Conservation (phyloP, 495 filamentous ascomycete genomes). For the Talaromyces nanjingensis region DNA sequence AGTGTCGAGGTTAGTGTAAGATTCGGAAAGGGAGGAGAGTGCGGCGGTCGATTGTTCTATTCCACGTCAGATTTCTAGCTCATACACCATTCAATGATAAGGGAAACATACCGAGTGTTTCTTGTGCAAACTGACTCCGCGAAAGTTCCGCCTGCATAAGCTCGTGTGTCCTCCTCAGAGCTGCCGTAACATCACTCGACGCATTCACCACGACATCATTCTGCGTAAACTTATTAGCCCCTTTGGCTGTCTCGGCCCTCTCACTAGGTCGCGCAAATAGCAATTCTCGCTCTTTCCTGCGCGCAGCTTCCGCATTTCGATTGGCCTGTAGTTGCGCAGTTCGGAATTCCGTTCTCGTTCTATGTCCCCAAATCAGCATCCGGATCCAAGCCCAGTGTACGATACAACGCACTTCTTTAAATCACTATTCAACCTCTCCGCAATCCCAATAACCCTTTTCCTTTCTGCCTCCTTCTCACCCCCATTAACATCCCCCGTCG, state of each 20-base stretch:
- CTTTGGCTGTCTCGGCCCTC: constrained; percentile 24
- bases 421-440: constrained; percentile 57
- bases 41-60: constrained; percentile 68
- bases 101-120: constrained; percentile 58
- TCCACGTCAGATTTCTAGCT: constrained; percentile 10
- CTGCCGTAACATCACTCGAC: constrained; percentile 74
- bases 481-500: constrained; percentile 23
- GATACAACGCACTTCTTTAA: constrained; percentile 51
- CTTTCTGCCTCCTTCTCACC: constrained; percentile 47
- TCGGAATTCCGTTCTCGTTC: constrained; percentile 69
- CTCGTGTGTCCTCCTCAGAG: constrained; percentile 76
- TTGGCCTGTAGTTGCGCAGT: constrained; percentile 79
- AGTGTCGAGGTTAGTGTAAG: constrained; percentile 69
- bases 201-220: constrained; percentile 65
- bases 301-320: constrained; percentile 62
- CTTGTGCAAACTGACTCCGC: constrained; percentile 77
- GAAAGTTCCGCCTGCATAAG: constrained; percentile 77
- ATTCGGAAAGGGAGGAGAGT: constrained; percentile 67
- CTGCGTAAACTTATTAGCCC: constrained; percentile 48
- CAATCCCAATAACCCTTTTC: constrained; percentile 54
- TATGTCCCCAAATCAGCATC: constrained; percentile 24
- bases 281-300: constrained; percentile 67
- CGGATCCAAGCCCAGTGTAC: background rate
- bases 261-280: constrained; percentile 52
- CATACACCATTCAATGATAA: background rate